Base-by-base conservation (phyloP, 148 eudicot genomes). In the Mesembryanthemum crystallinum region DNA sequence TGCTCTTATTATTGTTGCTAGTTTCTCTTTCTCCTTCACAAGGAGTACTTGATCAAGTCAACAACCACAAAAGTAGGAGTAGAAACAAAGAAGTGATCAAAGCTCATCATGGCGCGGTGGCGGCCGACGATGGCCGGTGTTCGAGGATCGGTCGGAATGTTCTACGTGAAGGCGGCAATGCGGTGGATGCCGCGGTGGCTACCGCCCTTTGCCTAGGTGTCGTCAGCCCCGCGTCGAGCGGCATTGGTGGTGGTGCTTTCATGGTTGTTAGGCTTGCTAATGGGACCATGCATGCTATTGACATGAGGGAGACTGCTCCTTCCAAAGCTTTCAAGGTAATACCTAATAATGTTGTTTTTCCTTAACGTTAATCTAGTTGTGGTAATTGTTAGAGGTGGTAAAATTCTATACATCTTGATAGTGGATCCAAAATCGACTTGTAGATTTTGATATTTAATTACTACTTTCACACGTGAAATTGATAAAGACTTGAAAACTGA, bases 291-390 rank as follows among this genome's bases (percentile, higher is more conserved):
- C 43, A 64, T 4, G 69, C 69, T 20, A 29, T 64, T 64, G 69
- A 64, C 29, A 15, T 33, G 20, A 64, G 69, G 35, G 69, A 64
- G 69, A 64, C 69, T 64, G 69, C 69, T 64, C 69, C 69, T 1
- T 35, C 21, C 0, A 33, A 64, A 4, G 69, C 69, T 37, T 64
- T 12, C 25, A 21, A 64, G 69, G 69, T 64, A 32, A 3, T 6
- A 35, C 6, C 6, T 35, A 3, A 35, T 35, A n/a, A n/a, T n/a
- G n/a, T n/a, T n/a, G n/a, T n/a, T n/a, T n/a, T n/a, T n/a, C n/a
- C n/a, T n/a, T n/a, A n/a, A n/a, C n/a, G n/a, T n/a, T n/a, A n/a
- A n/a, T n/a, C n/a, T n/a, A n/a, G n/a, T n/a, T n/a, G n/a, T n/a
- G n/a, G n/a, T n/a, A n/a, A n/a, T n/a, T n/a, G n/a, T n/a, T n/a